Conservation (phyloP, 2,329 filamentous ascomycete species). For the Ophiobolus disseminans region DNA sequence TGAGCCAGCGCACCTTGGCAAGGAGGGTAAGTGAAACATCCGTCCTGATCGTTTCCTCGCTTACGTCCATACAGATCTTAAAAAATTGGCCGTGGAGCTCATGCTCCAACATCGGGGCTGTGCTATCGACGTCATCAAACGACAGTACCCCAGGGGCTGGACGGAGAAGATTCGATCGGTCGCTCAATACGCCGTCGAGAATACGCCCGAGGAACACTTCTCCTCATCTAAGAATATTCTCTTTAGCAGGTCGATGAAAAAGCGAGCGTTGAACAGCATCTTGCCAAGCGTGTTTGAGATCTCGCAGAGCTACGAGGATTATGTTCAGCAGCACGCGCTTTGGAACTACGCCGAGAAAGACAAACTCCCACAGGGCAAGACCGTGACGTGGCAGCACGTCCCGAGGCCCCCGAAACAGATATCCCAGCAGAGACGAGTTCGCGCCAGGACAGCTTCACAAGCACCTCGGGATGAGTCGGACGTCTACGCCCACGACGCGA, state of each 20-base stretch:
- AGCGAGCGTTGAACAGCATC: conserved; percentile 31
- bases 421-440: conserved; percentile 19
- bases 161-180: conserved; percentile 28
- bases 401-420: conserved; percentile 25
- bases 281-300: conserved; percentile 38
- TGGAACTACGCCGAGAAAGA: conserved; percentile 26
- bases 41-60: neutral
- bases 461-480: conserved; percentile 2
- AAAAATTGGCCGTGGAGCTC: conserved; percentile 36
- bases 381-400: conserved; percentile 31
- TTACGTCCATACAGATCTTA: conserved; percentile 28
- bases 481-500: conserved; percentile 10
- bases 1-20: conserved; percentile 44
- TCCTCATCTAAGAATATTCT: conserved; percentile 32
- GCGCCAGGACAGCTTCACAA: neutral
- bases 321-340: conserved; percentile 31
- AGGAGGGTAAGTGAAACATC: conserved; percentile 24
- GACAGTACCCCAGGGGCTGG: conserved; percentile 33
- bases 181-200: conserved; percentile 29
- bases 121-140: conserved; percentile 30
- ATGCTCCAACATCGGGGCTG: conserved; percentile 35
- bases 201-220: conserved; percentile 31
- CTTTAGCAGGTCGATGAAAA: conserved; percentile 37
- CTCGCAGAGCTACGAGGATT: conserved; percentile 39
- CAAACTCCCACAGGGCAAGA: conserved; percentile 19